Evolutionary conservation across 2,329 filamentous ascomycete genomes (phyloP).

Genomic region (Neonectria punicea): DNA sequence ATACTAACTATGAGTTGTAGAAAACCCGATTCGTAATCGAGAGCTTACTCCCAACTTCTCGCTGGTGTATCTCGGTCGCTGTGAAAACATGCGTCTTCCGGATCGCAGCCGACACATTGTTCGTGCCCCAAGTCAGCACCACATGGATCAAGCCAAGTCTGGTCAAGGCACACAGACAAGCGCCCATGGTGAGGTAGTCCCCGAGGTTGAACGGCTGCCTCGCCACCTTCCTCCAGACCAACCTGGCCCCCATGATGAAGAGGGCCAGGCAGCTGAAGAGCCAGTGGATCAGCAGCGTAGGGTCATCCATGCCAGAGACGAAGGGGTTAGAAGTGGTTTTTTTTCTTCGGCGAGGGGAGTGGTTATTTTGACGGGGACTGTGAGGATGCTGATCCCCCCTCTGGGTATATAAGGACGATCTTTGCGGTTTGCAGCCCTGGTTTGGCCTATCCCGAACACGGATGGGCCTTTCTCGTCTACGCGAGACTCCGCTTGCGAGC

Average conservation of each 20-base stretch:
- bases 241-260: conserved; percentile 7
- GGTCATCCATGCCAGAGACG: conserved; percentile 26
- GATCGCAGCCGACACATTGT: conserved; percentile 22
- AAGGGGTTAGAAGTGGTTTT: not conserved
- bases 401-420: conserved; percentile 6
- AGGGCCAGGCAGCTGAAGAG: conserved; percentile 22
- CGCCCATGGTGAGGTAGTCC: conserved; percentile 28
- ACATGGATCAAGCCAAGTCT: conserved; percentile 30
- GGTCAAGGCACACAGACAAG: conserved; percentile 22
- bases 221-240: conserved; percentile 19
- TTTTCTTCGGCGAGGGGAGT: too few species aligned
- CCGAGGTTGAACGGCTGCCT: conserved; percentile 22
- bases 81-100: conserved; percentile 26
- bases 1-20: conserved; percentile 30
- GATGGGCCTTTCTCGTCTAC: not conserved
- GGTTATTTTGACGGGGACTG: not conserved
- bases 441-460: not conserved
- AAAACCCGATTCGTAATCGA: conserved; percentile 27
- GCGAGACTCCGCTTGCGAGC: not conserved
- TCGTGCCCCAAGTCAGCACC: conserved; percentile 27
- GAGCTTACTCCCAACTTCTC: conserved; percentile 25
- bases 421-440: not conserved
- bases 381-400: not conserved
- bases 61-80: conserved; percentile 16
- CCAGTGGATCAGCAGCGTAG: conserved; percentile 31